A percentile compares a stretch with the other conserved stretches of the same genome.
Evolutionary conservation across 2,329 filamentous ascomycete genomes (phyloP).

Genomic region (Ustulina deusta): DNA sequence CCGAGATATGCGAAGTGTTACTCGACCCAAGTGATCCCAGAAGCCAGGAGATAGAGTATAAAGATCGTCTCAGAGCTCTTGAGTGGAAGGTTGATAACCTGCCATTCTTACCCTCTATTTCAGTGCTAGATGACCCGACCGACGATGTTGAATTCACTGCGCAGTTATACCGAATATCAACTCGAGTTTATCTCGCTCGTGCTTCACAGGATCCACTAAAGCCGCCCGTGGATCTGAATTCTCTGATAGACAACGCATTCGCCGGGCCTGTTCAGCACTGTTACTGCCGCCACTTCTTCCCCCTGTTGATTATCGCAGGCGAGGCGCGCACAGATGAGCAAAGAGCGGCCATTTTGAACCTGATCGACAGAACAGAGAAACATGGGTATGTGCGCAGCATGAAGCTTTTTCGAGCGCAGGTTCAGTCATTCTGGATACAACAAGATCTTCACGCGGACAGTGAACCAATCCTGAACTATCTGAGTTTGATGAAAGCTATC

Average conservation of each 20-base stretch:
- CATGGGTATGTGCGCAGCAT: slow-evolving; percentile 41
- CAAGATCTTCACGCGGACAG: slow-evolving; percentile 51
- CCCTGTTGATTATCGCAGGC: slow-evolving; percentile 52
- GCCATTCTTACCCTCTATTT: neutral
- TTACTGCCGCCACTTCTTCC: slow-evolving; percentile 52
- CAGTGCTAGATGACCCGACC: neutral
- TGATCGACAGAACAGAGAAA: slow-evolving; percentile 48
- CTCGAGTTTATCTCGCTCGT: slow-evolving; percentile 41
- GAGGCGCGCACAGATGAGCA: slow-evolving; percentile 52
- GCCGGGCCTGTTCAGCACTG: slow-evolving; percentile 15
- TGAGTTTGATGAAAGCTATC: slow-evolving; percentile 42
- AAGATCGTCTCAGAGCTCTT: slow-evolving; percentile 31
- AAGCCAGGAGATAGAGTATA: slow-evolving; percentile 35
- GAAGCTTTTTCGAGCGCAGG: slow-evolving; percentile 38
- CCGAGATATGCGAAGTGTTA: slow-evolving; percentile 42
- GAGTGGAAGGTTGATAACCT: slow-evolving; percentile 33
- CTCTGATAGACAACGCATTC: slow-evolving; percentile 40
- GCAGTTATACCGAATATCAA: slow-evolving; percentile 40
- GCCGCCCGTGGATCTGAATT: slow-evolving; percentile 39
- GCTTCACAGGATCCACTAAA: slow-evolving; percentile 45
- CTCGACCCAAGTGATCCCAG: slow-evolving; percentile 41
- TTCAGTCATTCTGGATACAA: slow-evolving; percentile 52
- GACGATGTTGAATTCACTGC: slow-evolving; percentile 23
- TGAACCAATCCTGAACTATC: slow-evolving; percentile 49
- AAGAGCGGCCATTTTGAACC: slow-evolving; percentile 45